Evolutionary conservation across 305 asterid species (phyloP).

Genomic region (Stenogyne calaminthoides): DNA sequence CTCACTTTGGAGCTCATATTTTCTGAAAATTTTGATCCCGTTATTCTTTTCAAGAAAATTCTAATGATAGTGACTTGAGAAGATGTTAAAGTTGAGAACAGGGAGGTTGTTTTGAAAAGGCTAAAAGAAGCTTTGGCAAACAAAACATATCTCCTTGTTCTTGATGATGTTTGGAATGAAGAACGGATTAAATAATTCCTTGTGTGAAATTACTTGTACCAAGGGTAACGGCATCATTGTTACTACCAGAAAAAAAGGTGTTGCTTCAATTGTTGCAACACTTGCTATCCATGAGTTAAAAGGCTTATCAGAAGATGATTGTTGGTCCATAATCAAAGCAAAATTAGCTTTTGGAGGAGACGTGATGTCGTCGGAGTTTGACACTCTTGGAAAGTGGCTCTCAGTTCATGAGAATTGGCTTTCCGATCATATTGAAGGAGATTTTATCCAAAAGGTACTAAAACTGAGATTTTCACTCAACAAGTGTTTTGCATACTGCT

Average conservation of each 20-base stretch:
- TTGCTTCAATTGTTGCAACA: neutral
- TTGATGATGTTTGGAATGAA: constrained; percentile 2
- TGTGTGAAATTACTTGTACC: neutral
- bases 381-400: neutral
- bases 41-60: neutral
- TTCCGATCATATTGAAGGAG: neutral
- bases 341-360: neutral
- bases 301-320: neutral
- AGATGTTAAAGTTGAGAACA: neutral
- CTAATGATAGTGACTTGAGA: neutral
- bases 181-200: neutral
- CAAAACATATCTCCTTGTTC: constrained; percentile 2
- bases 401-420: neutral
- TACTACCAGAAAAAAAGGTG: neutral
- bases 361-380: neutral
- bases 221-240: neutral
- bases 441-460: neutral
- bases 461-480: neutral
- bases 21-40: neutral
- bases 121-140: neutral
- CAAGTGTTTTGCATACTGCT: constrained; percentile 48
- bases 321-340: neutral
- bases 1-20: neutral
- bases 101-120: constrained; percentile 14
- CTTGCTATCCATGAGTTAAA: neutral